Percentiles rank a stretch among this genome's conserved stretches.
phyloP scores from a whole-genome alignment of 1,284 basidiomycete genomes.

The Microstroma glucosiphilum region DNA sequence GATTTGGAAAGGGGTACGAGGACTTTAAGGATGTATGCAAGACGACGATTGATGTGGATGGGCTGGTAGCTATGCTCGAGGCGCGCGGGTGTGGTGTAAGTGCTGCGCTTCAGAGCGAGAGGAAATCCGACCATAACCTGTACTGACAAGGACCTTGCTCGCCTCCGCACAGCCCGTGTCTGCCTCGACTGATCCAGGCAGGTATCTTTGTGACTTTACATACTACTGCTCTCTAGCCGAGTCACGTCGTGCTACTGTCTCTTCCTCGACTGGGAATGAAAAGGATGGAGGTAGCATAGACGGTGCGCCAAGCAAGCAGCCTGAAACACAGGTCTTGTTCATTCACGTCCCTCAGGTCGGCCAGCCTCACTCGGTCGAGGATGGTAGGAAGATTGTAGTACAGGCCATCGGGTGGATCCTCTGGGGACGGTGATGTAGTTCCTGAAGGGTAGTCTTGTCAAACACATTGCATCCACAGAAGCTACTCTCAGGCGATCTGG shows the following conservation, averaged over 20 bases:
- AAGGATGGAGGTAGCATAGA: too few species aligned
- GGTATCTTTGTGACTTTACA: slow-evolving; percentile 3
- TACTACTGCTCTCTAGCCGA: slow-evolving; percentile 6
- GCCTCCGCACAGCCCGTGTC: not conserved
- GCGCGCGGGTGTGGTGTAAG: not conserved
- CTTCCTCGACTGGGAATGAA: too few species aligned
- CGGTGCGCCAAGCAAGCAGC: not conserved
- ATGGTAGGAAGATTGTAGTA: too few species aligned
- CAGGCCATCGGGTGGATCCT: too few species aligned
- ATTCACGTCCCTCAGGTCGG: not conserved
- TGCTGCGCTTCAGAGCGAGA: not conserved
- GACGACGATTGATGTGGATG: not conserved
- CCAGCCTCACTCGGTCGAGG: too few species aligned
- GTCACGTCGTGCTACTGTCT: not conserved
- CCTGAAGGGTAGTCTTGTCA: too few species aligned
- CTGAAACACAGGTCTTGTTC: not conserved
- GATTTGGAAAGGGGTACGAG: slow-evolving; percentile 1
- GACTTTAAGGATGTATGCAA: not conserved
- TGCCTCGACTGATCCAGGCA: slow-evolving; percentile 1
- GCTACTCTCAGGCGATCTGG: slow-evolving; percentile 28
- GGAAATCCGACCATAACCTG: not conserved
- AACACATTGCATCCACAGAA: not conserved
- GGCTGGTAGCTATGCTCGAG: not conserved
- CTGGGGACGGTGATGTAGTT: too few species aligned
- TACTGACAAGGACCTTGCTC: not conserved